Evolutionary conservation across 116 monocot species (phyloP).

Genomic region (Iris pallida): DNA sequence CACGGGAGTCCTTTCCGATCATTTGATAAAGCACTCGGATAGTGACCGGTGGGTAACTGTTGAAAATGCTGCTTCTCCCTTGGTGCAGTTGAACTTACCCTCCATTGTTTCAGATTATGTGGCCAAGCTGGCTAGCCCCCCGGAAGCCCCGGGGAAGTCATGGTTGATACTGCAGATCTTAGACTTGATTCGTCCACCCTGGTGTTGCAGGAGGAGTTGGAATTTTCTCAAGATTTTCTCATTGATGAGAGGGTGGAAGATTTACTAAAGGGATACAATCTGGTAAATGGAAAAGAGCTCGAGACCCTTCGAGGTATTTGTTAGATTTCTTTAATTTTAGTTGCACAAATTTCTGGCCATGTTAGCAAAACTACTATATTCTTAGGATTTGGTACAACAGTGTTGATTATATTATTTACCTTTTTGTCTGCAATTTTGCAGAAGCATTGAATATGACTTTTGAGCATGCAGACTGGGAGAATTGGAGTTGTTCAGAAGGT

Average conservation of each 20-base stretch:
- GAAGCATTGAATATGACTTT: constrained; percentile 59
- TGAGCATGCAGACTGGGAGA: constrained; percentile 61
- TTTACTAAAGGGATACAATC: constrained; percentile 51
- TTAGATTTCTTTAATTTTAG: background rate
- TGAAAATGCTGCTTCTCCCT: constrained; percentile 85
- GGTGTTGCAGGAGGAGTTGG: constrained; percentile 10
- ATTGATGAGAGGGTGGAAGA: constrained; percentile 74
- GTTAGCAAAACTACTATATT: too few relatives aligned
- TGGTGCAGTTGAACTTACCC: constrained; percentile 35
- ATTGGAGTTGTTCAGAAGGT: constrained; percentile 81
- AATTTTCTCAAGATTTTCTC: constrained; percentile 22
- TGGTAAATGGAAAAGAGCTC: constrained; percentile 62
- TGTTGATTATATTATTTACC: background rate
- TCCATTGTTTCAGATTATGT: constrained; percentile 64
- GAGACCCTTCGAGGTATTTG: constrained; percentile 69
- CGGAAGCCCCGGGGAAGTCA: constrained; percentile 66
- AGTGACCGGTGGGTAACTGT: constrained; percentile 82
- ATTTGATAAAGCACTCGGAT: constrained; percentile 85
- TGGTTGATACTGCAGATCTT: constrained; percentile 45
- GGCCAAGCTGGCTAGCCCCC: constrained; percentile 59
- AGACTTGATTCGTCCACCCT: constrained; percentile 17
- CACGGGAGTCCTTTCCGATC: constrained; percentile 74
- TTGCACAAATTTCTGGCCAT: too few relatives aligned
- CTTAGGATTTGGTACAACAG: too few relatives aligned
- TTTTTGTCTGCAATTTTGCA: constrained; percentile 32